Evolutionary conservation across 1,284 basidiomycete genomes (phyloP), one percentile per base, ranked within the genome.

Genomic region (Malassezia japonica): DNA sequence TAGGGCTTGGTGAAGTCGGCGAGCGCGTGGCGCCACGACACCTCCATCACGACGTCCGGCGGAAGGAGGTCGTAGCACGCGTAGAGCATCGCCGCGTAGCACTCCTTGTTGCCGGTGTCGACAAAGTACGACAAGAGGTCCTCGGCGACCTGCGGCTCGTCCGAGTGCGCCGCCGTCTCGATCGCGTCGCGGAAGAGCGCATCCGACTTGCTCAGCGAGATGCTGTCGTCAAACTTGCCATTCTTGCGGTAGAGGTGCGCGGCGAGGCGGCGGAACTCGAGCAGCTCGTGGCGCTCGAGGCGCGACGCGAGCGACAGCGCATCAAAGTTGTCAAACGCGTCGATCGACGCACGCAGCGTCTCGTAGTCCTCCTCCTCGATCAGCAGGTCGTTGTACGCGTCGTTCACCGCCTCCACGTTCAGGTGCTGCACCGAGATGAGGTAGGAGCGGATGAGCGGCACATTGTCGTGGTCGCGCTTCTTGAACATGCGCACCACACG

Each of bases 281-380:
- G 79, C 36, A 98, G 79, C 53, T 87, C 86, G 72, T 96, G 91
- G 62, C 81, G 82, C 76, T 95, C 87, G 52, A 99, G 76, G 40
- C 86, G 81, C 64, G 81, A 80, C 2, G 94, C 92, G 25, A 99
- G 82, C 40, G 78, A 80, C 60, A 91, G 82, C 57, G 87, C 87
- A 76, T 98, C 88, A 78, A 95, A 98, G 76, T 94, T 95, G 76
- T 96, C 90, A 69, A 92, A 91, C 73, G 87, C 89, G 75, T 96
- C 91, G 58, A 98, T 89, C 20, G 87, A 90, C 70, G 89, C 89
- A 12, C 94, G 83, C 8, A 98, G 80, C 1, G 91, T 95, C 75
- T 92, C 89, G 77, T 89, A 90, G 74, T 98, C 92, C 75, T 98
- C 94, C 75, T 99, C 94, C 75, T 99, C 94, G 58, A 98, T 96